Evolutionary conservation across 345 rosid species (phyloP), one percentile per base, ranked within the genome.

Genomic region (rapeseed (Brassica napus)): DNA sequence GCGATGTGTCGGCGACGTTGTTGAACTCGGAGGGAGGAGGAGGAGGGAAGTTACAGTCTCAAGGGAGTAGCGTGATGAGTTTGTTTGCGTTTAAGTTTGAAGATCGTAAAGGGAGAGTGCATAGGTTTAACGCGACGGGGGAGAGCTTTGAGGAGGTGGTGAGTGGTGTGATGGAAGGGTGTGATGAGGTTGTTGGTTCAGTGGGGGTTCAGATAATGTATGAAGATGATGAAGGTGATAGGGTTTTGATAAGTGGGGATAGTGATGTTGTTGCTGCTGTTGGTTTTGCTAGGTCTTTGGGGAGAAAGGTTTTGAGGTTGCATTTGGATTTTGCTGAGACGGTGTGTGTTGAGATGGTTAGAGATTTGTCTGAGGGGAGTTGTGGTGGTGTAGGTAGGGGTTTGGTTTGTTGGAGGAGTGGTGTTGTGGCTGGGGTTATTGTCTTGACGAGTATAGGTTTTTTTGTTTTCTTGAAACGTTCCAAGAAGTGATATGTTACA

Each of bases 211-310:
- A 79, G 79, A 74, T 73, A 0, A 79, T 68, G 99, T 95, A 95
- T 44, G 90, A 90, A 82, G 98, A 95, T 42, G 99, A 95, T 37
- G 99, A 95, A 85, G 92, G 97, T 32, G 99, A 93, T 70, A 91
- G 85, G 77, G 90, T 95, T 79, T 77, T 90, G 67, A 88, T 95
- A 16, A 75, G 89, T 32, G 79, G 88, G 57, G 98, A 95, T 49
- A 73, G 71, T 69, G 99, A 95, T 86, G 94, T 95, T 77, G 73
- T 85, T 72, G 83, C 89, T 78, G 97, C 97, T 9, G 83, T 90
- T 31, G 69, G 70, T 68, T 85, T 87, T 61, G 90, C 97, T 37
- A 87, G 90, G 86, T 86, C 93, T 21, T 54, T 39, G 14, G 94
- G 92, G 23, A 68, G 82, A 57, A 95, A 91, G 62, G 79, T 80